Evolutionary conservation across 768 basidiomycete genomes (phyloP).

Genomic region (Trametes punicea): DNA sequence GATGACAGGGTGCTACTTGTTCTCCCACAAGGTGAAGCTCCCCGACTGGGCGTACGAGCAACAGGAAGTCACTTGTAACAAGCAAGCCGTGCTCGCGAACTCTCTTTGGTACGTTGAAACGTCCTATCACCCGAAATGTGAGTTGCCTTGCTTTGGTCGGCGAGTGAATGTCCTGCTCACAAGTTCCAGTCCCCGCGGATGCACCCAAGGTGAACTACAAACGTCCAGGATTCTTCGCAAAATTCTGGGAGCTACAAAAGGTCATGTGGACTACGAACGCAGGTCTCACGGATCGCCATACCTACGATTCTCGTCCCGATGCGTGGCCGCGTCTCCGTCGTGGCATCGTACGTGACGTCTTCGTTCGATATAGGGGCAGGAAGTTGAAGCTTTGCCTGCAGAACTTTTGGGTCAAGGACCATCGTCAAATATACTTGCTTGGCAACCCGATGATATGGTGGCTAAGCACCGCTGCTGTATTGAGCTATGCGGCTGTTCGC

Average conservation of each 20-base stretch:
- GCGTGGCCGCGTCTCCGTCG: conserved; percentile 89
- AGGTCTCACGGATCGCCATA: conserved; percentile 91
- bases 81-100: conserved; percentile 86
- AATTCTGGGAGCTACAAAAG: conserved; percentile 87
- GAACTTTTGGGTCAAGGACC: conserved; percentile 99
- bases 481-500: conserved; percentile 63
- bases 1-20: conserved; percentile 91
- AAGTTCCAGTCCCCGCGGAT: conserved; percentile 55
- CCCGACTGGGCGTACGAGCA: conserved; percentile 98
- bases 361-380: not conserved
- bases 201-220: conserved; percentile 87
- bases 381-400: conserved; percentile 29
- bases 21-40: conserved; percentile 96
- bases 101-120: conserved; percentile 96
- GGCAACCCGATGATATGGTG: conserved; percentile 97
- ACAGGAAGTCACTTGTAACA: conserved; percentile 99
- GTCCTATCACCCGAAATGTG: conserved; percentile 66
- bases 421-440: conserved; percentile 91
- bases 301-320: conserved; percentile 90
- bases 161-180: not conserved
- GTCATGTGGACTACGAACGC: conserved; percentile 99
- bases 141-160: conserved; percentile 31
- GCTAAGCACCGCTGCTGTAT: conserved; percentile 69
- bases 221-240: conserved; percentile 83
- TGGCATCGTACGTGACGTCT: conserved; percentile 78